A percentile compares a stretch with the other conserved stretches of the same genome.
Evolutionary conservation across 2,329 filamentous ascomycete genomes (phyloP).

Genomic region (Mariannaea elegans): DNA sequence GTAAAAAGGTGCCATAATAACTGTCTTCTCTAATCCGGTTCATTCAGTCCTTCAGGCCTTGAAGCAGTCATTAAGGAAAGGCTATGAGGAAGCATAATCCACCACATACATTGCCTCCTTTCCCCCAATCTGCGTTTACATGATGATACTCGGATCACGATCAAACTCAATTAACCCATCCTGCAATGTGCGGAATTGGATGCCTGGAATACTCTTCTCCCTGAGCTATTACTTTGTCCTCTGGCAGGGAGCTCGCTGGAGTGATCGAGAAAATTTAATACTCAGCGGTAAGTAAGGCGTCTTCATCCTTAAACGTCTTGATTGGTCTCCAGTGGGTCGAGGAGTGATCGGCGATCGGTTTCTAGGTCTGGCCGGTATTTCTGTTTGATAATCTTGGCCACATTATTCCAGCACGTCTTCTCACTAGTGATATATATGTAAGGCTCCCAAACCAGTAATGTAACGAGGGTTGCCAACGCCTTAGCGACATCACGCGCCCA

Average conservation of each 20-base stretch:
- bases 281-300: not conserved
- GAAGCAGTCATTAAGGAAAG: no score
- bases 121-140: not conserved
- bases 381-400: not conserved
- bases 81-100: no score
- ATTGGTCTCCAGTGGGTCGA: not conserved
- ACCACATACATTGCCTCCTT: no score
- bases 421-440: slow-evolving; percentile 1
- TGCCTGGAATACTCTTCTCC: not conserved
- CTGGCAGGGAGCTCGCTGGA: not conserved
- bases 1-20: no score
- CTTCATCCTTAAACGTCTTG: not conserved
- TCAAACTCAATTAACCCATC: not conserved
- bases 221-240: not conserved
- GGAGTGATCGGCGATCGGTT: not conserved
- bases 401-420: not conserved
- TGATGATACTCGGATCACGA: not conserved
- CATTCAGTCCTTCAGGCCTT: no score
- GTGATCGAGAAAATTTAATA: not conserved
- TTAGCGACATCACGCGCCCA: slow-evolving; percentile 9
- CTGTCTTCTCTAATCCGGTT: no score
- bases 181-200: not conserved
- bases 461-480: not conserved
- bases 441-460: not conserved
- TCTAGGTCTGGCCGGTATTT: not conserved